Evolutionary conservation across 805 yeast genomes (phyloP), one percentile per base, ranked within the genome.

Genomic region (Pichia deserticola): DNA sequence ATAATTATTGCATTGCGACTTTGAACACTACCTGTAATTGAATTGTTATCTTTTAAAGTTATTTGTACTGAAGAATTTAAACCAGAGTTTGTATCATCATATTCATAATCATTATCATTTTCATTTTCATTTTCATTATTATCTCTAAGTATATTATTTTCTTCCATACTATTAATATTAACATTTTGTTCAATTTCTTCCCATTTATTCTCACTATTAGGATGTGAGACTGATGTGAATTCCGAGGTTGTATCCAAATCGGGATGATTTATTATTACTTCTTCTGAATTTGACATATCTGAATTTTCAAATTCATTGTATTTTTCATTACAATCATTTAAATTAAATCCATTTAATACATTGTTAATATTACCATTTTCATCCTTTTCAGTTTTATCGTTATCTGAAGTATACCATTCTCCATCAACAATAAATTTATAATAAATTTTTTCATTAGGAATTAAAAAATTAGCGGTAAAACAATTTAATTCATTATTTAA

Each of bases 351-450:
- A 10, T 13, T 13, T 6, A 36, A 10, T n/a, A 72, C 73, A 58
- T 80, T 80, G 67, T 80, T 80, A 42, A 71, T 76, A 52, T 67
- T 72, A 4, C 84, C 84, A 36, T 66, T 54, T 10, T 44, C 52
- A 56, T 76, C 81, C 20, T 51, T 63, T 54, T 72, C 73, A 35
- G 65, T 56, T 40, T 65, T 65, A 53, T 75, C 74, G 35, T 57
- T 47, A 1, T 64, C 59, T 20, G 75, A 69, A 6, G 74, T 70
- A 28, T 60, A 44, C 86, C 86, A 81, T 39, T 68, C 69, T 13
- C 77, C 82, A 58, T 80, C 84, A 43, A 80, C 84, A 43, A 81
- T 75, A 61, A 75, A 81, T 56, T 78, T 81, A 70, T 76, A 81
- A 35, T 70, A 63, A 34, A 75, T 57, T 55, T 32, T 27, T 10